Conservation (phyloP, 2,329 filamentous ascomycete genomes). For the Teratosphaeria zuluensis region DNA sequence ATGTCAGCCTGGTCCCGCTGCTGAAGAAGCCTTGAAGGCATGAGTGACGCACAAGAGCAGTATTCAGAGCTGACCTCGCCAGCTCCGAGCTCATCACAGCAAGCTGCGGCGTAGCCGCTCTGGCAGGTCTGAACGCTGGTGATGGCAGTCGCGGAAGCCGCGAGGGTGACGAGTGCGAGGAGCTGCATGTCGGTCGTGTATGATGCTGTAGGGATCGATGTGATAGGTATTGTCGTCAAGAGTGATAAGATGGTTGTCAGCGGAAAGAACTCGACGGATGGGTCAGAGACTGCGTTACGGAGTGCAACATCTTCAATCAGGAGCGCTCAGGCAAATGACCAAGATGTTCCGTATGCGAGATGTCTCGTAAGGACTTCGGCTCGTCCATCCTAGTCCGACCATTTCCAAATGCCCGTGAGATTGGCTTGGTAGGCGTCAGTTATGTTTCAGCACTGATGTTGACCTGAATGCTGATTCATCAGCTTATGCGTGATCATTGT, state of each 20-base stretch:
- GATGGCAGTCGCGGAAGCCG: neutral
- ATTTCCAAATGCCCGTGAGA: neutral
- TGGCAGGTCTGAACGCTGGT: neutral
- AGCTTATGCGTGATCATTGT: too few species aligned
- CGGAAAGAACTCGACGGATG: too few species aligned
- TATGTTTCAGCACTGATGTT: too few species aligned
- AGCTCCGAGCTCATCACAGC: neutral
- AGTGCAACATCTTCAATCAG: neutral
- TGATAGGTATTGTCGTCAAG: neutral
- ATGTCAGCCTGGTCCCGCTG: neutral
- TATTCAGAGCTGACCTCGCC: neutral
- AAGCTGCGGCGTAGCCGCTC: neutral
- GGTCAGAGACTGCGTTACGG: too few species aligned
- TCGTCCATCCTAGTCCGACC: neutral
- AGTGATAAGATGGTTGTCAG: neutral
- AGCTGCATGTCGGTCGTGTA: neutral
- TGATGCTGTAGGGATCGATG: too few species aligned
- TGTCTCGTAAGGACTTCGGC: neutral
- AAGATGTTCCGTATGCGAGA: neutral
- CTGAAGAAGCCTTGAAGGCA: neutral
- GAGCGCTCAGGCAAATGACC: neutral
- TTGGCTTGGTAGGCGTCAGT: neutral
- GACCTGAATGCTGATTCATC: too few species aligned
- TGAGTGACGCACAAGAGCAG: neutral
- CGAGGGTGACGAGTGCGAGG: neutral